Conservation (phyloP, 2,329 filamentous ascomycete genomes). For the Cladosporium sp. region DNA sequence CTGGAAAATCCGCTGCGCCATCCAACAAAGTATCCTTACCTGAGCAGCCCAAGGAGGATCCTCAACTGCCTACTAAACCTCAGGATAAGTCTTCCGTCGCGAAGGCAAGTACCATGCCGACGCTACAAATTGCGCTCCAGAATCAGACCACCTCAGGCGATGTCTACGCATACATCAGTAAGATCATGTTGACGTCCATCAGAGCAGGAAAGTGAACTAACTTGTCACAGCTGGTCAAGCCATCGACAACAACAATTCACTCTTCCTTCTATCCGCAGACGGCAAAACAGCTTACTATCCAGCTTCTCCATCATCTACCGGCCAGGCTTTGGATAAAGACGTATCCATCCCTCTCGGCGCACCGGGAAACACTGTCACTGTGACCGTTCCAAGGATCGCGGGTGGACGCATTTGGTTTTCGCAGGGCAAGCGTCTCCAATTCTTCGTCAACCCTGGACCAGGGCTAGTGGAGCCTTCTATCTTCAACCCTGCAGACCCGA, state of each 20-base stretch:
- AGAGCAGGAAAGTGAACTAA: not conserved
- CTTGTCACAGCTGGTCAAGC: conserved; percentile 27
- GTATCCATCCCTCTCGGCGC: conserved; percentile 42
- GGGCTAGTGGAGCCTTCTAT: conserved; percentile 34
- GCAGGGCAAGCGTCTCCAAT: conserved; percentile 27
- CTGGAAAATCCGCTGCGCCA: not conserved
- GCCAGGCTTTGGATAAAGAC: conserved; percentile 34
- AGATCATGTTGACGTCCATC: not conserved
- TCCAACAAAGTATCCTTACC: conserved; percentile 1
- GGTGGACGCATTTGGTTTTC: conserved; percentile 37
- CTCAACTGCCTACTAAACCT: conserved; percentile 3
- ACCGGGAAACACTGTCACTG: conserved; percentile 29
- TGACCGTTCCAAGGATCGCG: conserved; percentile 32
- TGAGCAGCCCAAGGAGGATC: conserved; percentile 8
- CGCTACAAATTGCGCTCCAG: conserved; percentile 27
- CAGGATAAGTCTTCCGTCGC: conserved; percentile 1
- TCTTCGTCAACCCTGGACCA: conserved; percentile 33
- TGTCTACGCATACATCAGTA: conserved; percentile 48
- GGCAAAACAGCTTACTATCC: conserved; percentile 34
- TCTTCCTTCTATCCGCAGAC: conserved; percentile 32
- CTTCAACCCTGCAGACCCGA: conserved; percentile 38
- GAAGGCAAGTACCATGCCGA: conserved; percentile 23
- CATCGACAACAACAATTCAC: conserved; percentile 29
- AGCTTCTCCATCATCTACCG: conserved; percentile 27
- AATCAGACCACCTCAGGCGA: conserved; percentile 30